Evolutionary conservation across 176 grass and related monocot species (phyloP).

Genomic region (Zizania latifolia): DNA sequence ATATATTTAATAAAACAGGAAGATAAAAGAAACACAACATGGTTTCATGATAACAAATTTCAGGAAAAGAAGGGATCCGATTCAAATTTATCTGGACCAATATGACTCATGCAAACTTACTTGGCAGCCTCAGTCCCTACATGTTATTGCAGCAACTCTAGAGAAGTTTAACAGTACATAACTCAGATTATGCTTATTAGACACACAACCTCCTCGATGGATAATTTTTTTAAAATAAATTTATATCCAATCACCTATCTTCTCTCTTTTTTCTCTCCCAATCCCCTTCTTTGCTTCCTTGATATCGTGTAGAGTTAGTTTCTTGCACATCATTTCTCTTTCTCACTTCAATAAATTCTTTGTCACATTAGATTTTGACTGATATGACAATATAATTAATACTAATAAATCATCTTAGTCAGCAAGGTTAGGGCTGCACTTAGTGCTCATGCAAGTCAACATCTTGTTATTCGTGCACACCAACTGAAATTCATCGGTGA

Average conservation of each 20-base stretch:
- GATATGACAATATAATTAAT: too few species aligned
- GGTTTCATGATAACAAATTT: not conserved
- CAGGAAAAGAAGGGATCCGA: not conserved
- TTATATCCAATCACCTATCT: too few species aligned
- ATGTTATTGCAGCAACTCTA: not conserved
- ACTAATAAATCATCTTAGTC: too few species aligned
- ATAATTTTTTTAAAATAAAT: too few species aligned
- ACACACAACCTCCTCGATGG: too few species aligned
- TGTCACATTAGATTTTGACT: too few species aligned
- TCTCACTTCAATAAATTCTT: too few species aligned
- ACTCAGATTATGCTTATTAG: not conserved
- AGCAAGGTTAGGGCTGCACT: too few species aligned
- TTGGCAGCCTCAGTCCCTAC: not conserved
- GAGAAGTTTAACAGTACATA: not conserved
- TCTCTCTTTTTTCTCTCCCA: too few species aligned
- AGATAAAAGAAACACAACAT: not conserved
- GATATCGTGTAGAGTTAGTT: too few species aligned
- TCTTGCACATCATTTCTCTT: too few species aligned
- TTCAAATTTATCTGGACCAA: not conserved
- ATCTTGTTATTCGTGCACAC: not conserved
- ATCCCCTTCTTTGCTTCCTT: too few species aligned
- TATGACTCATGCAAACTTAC: not conserved
- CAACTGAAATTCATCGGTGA: not conserved
- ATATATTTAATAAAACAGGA: not conserved
- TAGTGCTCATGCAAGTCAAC: not conserved